Evolutionary conservation across 83 land plant genomes (phyloP).

Genomic region (Diphasiastrum complanatum): DNA sequence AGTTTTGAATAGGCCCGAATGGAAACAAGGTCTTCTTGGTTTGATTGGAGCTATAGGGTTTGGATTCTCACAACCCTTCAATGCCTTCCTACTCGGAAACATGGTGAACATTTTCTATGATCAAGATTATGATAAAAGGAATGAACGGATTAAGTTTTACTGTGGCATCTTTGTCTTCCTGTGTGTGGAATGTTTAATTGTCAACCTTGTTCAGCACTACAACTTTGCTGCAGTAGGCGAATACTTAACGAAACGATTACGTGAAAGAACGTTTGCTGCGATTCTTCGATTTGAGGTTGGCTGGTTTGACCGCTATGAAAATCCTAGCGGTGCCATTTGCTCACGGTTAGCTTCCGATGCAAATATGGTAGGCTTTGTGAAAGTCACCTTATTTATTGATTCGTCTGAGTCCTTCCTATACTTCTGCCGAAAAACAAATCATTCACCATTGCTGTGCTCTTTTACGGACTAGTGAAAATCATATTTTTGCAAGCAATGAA

Average conservation of each 20-base stretch:
- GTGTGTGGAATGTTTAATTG: conserved; percentile 11
- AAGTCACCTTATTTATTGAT: too few species aligned
- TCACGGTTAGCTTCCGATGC: conserved; percentile 5
- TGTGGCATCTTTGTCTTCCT: neutral
- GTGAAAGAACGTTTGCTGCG: conserved; percentile 1
- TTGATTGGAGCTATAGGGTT: conserved; percentile 1
- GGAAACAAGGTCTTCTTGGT: conserved; percentile 17
- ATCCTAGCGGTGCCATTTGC: conserved; percentile 1
- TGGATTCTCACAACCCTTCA: conserved; percentile 10
- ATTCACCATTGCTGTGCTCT: too few species aligned
- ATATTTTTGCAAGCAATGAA: too few species aligned
- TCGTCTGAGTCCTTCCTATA: too few species aligned
- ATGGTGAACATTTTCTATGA: too few species aligned
- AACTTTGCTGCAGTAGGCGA: conserved; percentile 2
- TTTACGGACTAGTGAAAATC: too few species aligned
- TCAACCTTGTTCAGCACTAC: conserved; percentile 10
- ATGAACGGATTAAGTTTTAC: neutral
- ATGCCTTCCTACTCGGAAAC: conserved; percentile 8
- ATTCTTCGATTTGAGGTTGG: conserved; percentile 7
- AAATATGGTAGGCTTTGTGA: conserved; percentile 10
- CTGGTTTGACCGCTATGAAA: conserved; percentile 6
- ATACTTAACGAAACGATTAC: neutral
- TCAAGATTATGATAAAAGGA: neutral
- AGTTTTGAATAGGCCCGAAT: conserved; percentile 7
- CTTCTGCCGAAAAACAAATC: too few species aligned